Evolutionary conservation across 1,284 basidiomycete species (phyloP).

Genomic region (Spongiforma sp.): DNA sequence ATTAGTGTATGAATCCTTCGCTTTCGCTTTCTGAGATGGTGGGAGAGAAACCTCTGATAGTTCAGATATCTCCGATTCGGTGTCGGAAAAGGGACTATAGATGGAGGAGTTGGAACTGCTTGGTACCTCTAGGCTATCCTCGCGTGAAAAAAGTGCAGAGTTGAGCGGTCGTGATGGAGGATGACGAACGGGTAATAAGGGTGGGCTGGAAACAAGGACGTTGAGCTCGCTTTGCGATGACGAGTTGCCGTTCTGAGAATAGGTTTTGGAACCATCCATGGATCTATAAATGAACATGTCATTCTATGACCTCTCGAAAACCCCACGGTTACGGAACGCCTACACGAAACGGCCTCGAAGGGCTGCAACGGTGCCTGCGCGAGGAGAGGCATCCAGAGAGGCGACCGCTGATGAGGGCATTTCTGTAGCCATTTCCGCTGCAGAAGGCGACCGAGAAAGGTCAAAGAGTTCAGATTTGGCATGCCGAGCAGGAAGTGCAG

Average conservation of each 20-base stretch:
- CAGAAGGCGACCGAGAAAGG: constrained; percentile 7
- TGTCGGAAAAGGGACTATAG: constrained; percentile 37
- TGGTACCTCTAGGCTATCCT: constrained; percentile 28
- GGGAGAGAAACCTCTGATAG: constrained; percentile 21
- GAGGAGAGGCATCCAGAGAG: constrained; percentile 7
- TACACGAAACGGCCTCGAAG: constrained; percentile 26
- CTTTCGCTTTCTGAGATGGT: constrained; percentile 8
- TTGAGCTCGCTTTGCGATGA: constrained; percentile 27
- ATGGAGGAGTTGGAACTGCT: constrained; percentile 29
- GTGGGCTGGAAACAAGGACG: constrained; percentile 33
- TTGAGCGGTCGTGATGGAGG: constrained; percentile 14
- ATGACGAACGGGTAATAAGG: constrained; percentile 22
- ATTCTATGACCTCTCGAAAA: background rate
- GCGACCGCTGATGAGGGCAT: background rate
- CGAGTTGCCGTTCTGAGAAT: constrained; percentile 17
- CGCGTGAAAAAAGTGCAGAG: constrained; percentile 25
- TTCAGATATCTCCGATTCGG: constrained; percentile 35
- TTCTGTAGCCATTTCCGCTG: constrained; percentile 11
- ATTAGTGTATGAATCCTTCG: background rate
- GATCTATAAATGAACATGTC: constrained; percentile 10
- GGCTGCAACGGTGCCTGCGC: constrained; percentile 14
- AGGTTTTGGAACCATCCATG: constrained; percentile 10
- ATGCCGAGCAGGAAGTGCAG: constrained; percentile 25
- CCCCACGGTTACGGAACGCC: constrained; percentile 5
- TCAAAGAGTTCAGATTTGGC: constrained; percentile 6